A percentile compares a stretch with the other conserved stretches of the same genome.
These are phyloP conservation scores for Achaetomiella virescens DNA, from an alignment of 495 filamentous ascomycete genomes.

Conservation along the genomic window DNA sequence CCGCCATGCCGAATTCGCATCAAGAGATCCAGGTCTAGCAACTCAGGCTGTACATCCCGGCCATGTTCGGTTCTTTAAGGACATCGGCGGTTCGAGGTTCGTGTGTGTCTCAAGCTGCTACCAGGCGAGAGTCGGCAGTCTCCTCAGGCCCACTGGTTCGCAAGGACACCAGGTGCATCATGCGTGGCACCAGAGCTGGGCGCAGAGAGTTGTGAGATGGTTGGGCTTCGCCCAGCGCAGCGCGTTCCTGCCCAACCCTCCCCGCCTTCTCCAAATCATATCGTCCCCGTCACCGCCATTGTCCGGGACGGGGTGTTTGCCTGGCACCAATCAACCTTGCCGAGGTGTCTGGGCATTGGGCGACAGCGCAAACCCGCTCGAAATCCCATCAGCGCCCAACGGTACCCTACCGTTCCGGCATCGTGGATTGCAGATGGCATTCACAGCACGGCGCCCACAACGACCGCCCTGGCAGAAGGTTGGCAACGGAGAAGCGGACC, in stretches of 20 bases:
- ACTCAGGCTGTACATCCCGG: not conserved
- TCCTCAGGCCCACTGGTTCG: not conserved
- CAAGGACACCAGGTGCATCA: not conserved
- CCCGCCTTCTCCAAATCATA: conserved; percentile 17
- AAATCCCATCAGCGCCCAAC: conserved; percentile 25
- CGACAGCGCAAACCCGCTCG: conserved; percentile 20
- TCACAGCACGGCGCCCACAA: conserved; percentile 7
- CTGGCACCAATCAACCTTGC: conserved; percentile 26
- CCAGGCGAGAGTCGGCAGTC: not conserved
- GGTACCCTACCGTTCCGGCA: conserved; percentile 18
- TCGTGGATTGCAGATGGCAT: not conserved
- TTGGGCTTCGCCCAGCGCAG: conserved; percentile 18
- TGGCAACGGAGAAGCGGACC: conserved; percentile 3
- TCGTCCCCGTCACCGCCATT: conserved; percentile 12
- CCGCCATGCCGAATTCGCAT: conserved; percentile 12
- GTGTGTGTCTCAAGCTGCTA: conserved; percentile 9
- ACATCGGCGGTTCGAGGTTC: not conserved
- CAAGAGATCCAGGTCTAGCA: conserved; percentile 2
- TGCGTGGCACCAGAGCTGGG: conserved; percentile 15
- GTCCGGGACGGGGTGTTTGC: conserved; percentile 10
- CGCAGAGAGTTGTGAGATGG: conserved; percentile 1
- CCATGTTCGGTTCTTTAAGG: conserved; percentile 7
- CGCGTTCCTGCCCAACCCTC: conserved; percentile 24
- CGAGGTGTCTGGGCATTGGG: conserved; percentile 18
- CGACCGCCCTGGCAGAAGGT: not conserved